These are phyloP conservation scores for Termitomyces sp. DNA, from an alignment of 768 basidiomycete species.

Conservation along the genomic window DNA sequence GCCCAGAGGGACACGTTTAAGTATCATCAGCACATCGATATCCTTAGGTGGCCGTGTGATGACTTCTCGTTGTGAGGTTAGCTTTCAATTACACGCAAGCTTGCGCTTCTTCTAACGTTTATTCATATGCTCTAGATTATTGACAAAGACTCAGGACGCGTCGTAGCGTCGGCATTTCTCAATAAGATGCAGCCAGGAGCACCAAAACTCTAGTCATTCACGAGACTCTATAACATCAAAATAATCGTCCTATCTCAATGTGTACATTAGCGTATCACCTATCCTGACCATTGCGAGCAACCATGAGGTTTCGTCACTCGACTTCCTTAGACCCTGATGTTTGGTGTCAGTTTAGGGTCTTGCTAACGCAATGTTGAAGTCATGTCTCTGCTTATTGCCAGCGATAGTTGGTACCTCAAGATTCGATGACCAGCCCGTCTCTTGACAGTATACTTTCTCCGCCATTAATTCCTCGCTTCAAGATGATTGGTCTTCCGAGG, in stretches of 20 bases:
- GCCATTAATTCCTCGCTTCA: not conserved
- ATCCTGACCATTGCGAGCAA: not conserved
- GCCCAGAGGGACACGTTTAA: slow-evolving; percentile 51
- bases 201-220: slow-evolving; percentile 36
- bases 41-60: slow-evolving; percentile 66
- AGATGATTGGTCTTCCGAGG: not conserved
- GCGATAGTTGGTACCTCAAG: slow-evolving; percentile 1
- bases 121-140: slow-evolving; percentile 36
- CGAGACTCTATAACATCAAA: not conserved
- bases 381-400: not conserved
- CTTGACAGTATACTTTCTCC: not conserved
- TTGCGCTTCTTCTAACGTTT: slow-evolving; percentile 1
- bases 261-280: slow-evolving; percentile 9
- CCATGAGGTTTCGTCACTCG: not conserved
- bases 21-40: slow-evolving; percentile 59
- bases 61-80: slow-evolving; percentile 67
- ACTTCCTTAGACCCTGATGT: not conserved
- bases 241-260: slow-evolving; percentile 2
- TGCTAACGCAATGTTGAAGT: slow-evolving; percentile 3
- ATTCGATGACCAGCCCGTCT: not conserved
- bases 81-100: slow-evolving; percentile 15
- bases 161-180: slow-evolving; percentile 61
- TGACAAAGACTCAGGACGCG: slow-evolving; percentile 51
- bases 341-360: not conserved
- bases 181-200: slow-evolving; percentile 69